Conservation (phyloP, 345 rosid species). For the Ceriops tagal region DNA sequence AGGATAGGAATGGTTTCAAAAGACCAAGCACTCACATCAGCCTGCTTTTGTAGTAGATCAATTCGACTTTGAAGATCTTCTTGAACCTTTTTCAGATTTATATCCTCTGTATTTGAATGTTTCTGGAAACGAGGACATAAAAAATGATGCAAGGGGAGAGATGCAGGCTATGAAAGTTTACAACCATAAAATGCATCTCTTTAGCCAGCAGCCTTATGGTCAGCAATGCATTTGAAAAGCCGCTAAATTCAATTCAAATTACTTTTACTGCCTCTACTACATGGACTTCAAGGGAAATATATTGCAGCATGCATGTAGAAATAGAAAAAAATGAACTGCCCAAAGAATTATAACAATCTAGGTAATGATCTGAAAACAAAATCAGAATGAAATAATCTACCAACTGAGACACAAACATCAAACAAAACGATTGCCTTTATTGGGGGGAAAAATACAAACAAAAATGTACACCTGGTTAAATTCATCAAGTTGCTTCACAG, state of each 20-base stretch:
- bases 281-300: background rate
- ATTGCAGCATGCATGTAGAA: background rate
- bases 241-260: slow-evolving; percentile 5
- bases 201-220: background rate
- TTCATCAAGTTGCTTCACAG: slow-evolving; percentile 67
- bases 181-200: too few relatives aligned
- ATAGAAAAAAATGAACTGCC: background rate
- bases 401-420: background rate
- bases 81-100: slow-evolving; percentile 59
- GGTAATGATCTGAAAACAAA: background rate
- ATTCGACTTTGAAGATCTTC: slow-evolving; percentile 85
- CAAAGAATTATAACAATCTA: background rate
- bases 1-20: slow-evolving; percentile 13
- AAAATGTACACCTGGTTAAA: slow-evolving; percentile 58
- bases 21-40: slow-evolving; percentile 55
- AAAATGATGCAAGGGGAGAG: slow-evolving; percentile 13
- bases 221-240: slow-evolving; percentile 8
- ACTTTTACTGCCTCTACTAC: background rate
- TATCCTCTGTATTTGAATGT: slow-evolving; percentile 64
- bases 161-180: background rate
- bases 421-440: too few relatives aligned
- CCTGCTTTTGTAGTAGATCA: slow-evolving; percentile 75
- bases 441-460: too few relatives aligned
- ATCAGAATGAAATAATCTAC: background rate
- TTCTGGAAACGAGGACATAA: slow-evolving; percentile 48